Evolutionary conservation across 2,329 filamentous ascomycete genomes (phyloP).

Genomic region (Orbilia quercus): DNA sequence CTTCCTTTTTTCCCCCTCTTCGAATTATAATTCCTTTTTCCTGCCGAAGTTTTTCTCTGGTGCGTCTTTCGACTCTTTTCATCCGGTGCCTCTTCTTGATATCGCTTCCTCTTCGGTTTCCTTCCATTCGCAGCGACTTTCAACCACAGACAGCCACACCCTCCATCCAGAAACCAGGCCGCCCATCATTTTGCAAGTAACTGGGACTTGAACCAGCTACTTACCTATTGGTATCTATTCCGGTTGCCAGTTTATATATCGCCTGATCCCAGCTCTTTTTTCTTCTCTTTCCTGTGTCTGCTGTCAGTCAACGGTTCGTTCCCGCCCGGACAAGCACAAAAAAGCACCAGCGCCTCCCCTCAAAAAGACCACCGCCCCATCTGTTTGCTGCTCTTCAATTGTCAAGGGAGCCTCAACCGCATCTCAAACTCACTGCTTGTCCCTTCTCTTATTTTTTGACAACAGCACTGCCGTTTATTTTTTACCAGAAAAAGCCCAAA

Average conservation of each 20-base stretch:
- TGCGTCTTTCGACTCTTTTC: constrained; percentile 48
- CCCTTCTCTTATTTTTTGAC: constrained; percentile 36
- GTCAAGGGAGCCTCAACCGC: constrained; percentile 45
- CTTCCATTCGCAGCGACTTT: constrained; percentile 19
- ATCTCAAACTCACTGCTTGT: constrained; percentile 38
- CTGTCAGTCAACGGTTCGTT: constrained; percentile 55
- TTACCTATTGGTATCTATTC: constrained; percentile 12
- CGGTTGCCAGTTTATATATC: constrained; percentile 20
- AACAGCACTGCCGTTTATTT: constrained; percentile 13
- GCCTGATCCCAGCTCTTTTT: constrained; percentile 37
- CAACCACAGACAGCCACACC: constrained; percentile 12
- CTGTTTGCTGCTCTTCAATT: too few species aligned
- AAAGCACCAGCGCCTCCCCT: constrained; percentile 34
- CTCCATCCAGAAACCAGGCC: constrained; percentile 13
- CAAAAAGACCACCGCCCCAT: constrained; percentile 54
- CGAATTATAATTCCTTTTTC: constrained; percentile 39
- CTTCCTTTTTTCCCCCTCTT: constrained; percentile 25
- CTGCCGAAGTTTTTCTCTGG: constrained; percentile 36
- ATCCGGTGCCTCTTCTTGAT: constrained; percentile 27
- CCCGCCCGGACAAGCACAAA: constrained; percentile 35
- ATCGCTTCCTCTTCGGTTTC: constrained; percentile 30
- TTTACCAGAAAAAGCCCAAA: constrained; percentile 21
- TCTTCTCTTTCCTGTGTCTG: constrained; percentile 7
- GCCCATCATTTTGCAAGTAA: constrained; percentile 9
- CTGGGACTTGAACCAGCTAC: background rate